Base-by-base conservation (phyloP, 2,329 filamentous ascomycete genomes). In the Arthrobotrys conoides region DNA sequence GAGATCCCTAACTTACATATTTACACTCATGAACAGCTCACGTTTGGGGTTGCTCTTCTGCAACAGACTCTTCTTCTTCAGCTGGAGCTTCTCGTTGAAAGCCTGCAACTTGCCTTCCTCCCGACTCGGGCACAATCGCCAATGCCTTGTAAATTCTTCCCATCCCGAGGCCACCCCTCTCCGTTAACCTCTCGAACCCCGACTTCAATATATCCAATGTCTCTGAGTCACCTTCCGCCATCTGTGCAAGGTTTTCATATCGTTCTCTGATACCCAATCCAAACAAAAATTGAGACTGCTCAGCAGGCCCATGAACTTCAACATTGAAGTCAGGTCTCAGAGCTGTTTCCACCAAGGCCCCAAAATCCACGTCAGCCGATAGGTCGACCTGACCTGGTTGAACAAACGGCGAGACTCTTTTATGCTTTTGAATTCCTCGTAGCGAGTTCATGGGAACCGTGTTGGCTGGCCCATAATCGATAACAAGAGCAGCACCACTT, bases 111-210 rank as follows among this genome's bases (percentile, higher is more conserved):
- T 91, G 88, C 82, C 94, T 89, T 78, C 86, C 88, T 0, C 92
- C 91, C 80, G 92, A 93, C 84, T 94, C 92, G 0, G 96, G 96
- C 82, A 98, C 83, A 82, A 99, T 93, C 12, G 94, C 93, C 88
- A 99, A 88, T 24, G 90, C 94, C 86, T 98, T 97, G 84, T 99
- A 99, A 22, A 97, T 86, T 85, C 91, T 94, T 0, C 96, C 96
- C 96, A 99, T 99, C 0, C 94, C 95, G 65, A 89, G 90, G 0
- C 90, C 91, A 0, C 92, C 91, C 49, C 90, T 87, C 84, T 97
- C 94, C n/a, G 97, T 89, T 65, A 99, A 86, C 79, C 96, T 87
- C 85, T 89, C 91, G 89, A 93, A 96, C 3, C 80, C 91, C 80
- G 87, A 89, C 80, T 93, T 90, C 36, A 97, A 87, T 65, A 90